Conservation (phyloP, 768 basidiomycete genomes). For the Pisolithus marmoratus region DNA sequence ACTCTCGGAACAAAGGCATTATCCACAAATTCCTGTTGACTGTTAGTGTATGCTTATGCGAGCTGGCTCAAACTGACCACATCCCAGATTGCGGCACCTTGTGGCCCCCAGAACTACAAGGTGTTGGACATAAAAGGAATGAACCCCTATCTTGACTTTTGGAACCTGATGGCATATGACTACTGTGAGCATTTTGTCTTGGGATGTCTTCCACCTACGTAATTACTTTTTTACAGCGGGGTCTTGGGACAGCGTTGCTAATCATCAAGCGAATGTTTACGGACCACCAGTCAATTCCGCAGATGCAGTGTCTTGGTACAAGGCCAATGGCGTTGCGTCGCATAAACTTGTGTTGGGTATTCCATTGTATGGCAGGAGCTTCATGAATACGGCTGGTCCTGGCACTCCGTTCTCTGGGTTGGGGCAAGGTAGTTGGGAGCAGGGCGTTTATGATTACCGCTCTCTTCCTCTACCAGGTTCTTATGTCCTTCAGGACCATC, state of each 20-base stretch:
- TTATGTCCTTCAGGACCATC: constrained; percentile 57
- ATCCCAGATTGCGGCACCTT: constrained; percentile 82
- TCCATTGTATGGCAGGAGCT: constrained; percentile 91
- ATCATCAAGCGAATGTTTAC: constrained; percentile 85
- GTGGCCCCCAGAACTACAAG: constrained; percentile 81
- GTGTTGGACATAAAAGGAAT: constrained; percentile 77
- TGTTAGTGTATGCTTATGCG: constrained; percentile 36
- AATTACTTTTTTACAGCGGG: constrained; percentile 42
- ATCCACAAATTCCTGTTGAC: constrained; percentile 68
- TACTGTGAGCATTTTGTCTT: constrained; percentile 42
- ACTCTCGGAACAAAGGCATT: constrained; percentile 58
- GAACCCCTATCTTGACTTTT: constrained; percentile 86
- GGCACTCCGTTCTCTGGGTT: constrained; percentile 74
- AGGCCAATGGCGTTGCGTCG: constrained; percentile 59
- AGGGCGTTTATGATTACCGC: constrained; percentile 90
- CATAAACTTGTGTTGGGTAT: constrained; percentile 86
- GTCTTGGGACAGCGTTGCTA: constrained; percentile 65
- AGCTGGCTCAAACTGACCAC: background rate
- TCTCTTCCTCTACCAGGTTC: constrained; percentile 75
- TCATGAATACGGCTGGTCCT: constrained; percentile 79
- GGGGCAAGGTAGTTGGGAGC: constrained; percentile 89
- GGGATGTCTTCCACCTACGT: constrained; percentile 8
- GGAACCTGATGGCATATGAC: constrained; percentile 97
- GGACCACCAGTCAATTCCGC: constrained; percentile 60
- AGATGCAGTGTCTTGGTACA: constrained; percentile 67